Evolutionary conservation across 1,284 basidiomycete species (phyloP), one percentile per base, ranked within the genome.

Genomic region (Puccinia polysora): DNA sequence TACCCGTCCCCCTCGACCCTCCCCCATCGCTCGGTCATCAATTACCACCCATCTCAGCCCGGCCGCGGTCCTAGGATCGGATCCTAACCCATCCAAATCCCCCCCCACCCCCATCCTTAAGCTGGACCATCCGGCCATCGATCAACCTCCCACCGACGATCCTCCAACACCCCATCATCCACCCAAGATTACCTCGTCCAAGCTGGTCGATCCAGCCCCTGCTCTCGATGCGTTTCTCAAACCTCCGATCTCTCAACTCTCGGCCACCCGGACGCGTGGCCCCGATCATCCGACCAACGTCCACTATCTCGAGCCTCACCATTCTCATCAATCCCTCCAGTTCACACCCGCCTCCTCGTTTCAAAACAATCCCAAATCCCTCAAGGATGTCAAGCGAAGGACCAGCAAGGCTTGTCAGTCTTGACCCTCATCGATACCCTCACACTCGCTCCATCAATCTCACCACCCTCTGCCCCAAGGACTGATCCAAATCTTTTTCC

Each of bases 41-140:
- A n/a, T n/a, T n/a, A n/a, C n/a, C 34, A 59, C 32, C 34, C 32
- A 59, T 59, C 36, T 40, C n/a, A 38, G 43, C 34, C 34, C 20
- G 6, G 43, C 23, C 56, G 28, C 34, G 12, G 47, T 49, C 32
- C 60, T 25, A 34, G n/a, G 38, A 32, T n/a, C 60, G 6, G n/a
- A n/a, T n/a, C n/a, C n/a, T 64, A 36, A n/a, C 6, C 47, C 36
- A 43, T 43, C 65, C 34, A 12, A 25, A 30, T 53, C 36, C 45
- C 38, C 12, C 18, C 40, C 43, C 52, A 45, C 45, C 65, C 14
- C 43, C 56, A n/a, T 10, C 56, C 56, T 8, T 59, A 59, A 59
- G 38, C 56, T 59, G 56, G 56, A 59, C 36, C 56, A 38, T 40
- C 43, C 56, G 10, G 43, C 18, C 56, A 58, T n/a, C n/a, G n/a